phyloP scores from a whole-genome alignment of 2,329 filamentous ascomycete species.

The Trichophyton simii region DNA sequence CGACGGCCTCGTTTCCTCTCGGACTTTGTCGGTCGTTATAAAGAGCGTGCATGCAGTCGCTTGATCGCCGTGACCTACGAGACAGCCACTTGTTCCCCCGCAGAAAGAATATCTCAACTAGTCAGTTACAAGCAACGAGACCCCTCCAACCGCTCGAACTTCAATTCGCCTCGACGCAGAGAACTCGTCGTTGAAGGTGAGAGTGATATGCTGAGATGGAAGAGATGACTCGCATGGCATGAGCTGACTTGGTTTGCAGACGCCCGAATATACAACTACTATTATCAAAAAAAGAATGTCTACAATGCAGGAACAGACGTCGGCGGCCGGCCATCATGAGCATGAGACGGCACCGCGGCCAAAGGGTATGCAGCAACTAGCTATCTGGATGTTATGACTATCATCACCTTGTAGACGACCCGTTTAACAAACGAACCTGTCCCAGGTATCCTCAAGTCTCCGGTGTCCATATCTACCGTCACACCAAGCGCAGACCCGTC shows the following conservation, averaged over 20 bases:
- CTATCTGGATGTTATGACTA: background rate
- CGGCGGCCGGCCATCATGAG: background rate
- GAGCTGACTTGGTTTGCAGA: background rate
- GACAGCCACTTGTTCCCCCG: background rate
- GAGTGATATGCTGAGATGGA: background rate
- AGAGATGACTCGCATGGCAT: background rate
- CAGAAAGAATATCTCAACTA: no score
- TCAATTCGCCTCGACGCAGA: background rate
- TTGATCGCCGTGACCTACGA: background rate
- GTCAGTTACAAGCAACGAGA: background rate
- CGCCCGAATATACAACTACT: background rate
- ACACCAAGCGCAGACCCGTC: conserved; percentile 15
- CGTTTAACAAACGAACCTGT: background rate
- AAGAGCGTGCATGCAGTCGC: background rate
- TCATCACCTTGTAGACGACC: background rate
- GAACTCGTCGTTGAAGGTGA: background rate
- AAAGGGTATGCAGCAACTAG: conserved; percentile 24
- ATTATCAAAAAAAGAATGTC: background rate
- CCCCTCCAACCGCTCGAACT: background rate
- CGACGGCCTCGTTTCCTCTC: no score
- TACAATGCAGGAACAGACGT: background rate
- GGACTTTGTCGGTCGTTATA: background rate
- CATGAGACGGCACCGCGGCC: conserved; percentile 17
- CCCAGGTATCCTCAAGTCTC: conserved; percentile 82
- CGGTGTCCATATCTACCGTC: conserved; percentile 35